Percentiles rank a stretch among this genome's conserved stretches.
Conservation (phyloP, 1,139 yeast genomes). For the Taphrina sp. region DNA sequence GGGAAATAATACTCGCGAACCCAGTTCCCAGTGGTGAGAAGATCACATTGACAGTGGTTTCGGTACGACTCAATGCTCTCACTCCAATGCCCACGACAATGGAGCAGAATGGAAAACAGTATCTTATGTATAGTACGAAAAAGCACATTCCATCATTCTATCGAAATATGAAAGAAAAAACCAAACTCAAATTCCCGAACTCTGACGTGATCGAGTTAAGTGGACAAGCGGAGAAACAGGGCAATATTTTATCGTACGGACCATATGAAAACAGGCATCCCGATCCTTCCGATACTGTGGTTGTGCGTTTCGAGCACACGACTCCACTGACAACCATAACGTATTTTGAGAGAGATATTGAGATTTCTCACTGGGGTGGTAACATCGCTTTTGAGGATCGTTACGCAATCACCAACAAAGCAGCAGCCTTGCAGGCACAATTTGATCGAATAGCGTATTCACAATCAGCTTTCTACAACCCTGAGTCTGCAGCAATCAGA, state of each 20-base stretch:
- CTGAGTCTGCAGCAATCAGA: conserved; percentile 46
- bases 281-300: conserved; percentile 48
- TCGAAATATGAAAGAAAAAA: conserved; percentile 53
- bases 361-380: conserved; percentile 78
- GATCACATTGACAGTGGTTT: conserved; percentile 51
- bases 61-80: conserved; percentile 54
- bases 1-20: conserved; percentile 56
- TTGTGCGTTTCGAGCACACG: conserved; percentile 65
- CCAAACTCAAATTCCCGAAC: conserved; percentile 42
- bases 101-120: conserved; percentile 62
- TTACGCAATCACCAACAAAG: conserved; percentile 74
- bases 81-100: conserved; percentile 65
- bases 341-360: conserved; percentile 66
- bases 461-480: conserved; percentile 40
- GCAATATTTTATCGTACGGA: conserved; percentile 55
- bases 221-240: conserved; percentile 46
- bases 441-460: conserved; percentile 46
- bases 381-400: conserved; percentile 73
- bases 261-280: conserved; percentile 55
- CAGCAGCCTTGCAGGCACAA: conserved; percentile 60
- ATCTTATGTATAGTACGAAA: conserved; percentile 55
- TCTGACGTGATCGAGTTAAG: conserved; percentile 36
- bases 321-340: conserved; percentile 63
- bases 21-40: conserved; percentile 62
- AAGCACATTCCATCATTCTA: conserved; percentile 66